Percentiles rank a stretch among this genome's conserved stretches.
These are phyloP conservation scores for Iberis amara DNA, from an alignment of 441 rosid genomes.

Conservation along the genomic window DNA sequence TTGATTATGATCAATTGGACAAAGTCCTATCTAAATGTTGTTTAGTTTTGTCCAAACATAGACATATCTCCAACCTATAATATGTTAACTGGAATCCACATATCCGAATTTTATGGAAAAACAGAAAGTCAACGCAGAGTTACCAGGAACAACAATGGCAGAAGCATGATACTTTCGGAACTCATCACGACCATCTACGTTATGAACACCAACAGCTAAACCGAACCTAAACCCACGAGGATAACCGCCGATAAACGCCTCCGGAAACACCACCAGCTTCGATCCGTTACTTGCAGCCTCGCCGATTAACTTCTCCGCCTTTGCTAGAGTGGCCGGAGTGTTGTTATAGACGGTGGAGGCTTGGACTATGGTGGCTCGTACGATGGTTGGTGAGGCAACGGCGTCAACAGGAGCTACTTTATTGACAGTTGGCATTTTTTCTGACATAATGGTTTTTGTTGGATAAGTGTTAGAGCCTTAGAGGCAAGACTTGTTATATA, in stretches of 20 bases:
- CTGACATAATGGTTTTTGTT: no score
- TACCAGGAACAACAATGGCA: conserved; percentile 80
- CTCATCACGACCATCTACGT: conserved; percentile 64
- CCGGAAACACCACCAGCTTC: conserved; percentile 77
- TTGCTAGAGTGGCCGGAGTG: conserved; percentile 70
- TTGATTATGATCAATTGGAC: no score
- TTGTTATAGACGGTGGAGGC: conserved; percentile 76
- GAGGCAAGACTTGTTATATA: no score
- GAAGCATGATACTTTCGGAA: conserved; percentile 70
- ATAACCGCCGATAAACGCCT: conserved; percentile 76
- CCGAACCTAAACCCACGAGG: conserved; percentile 76
- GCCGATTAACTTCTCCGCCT: conserved; percentile 66
- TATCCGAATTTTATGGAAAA: no score
- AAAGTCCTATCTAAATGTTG: no score
- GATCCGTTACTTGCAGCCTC: conserved; percentile 71
- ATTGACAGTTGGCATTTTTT: no score
- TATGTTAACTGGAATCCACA: no score
- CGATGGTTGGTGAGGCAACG: conserved; percentile 24
- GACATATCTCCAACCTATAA: no score
- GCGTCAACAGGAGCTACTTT: no score
- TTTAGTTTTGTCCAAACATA: no score
- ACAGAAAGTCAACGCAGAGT: no score
- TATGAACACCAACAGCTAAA: conserved; percentile 50
- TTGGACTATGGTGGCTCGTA: conserved; percentile 74
- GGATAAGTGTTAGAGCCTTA: no score